phyloP scores from a whole-genome alignment of 2,329 filamentous ascomycete genomes.

The Exophiala viscosa region DNA sequence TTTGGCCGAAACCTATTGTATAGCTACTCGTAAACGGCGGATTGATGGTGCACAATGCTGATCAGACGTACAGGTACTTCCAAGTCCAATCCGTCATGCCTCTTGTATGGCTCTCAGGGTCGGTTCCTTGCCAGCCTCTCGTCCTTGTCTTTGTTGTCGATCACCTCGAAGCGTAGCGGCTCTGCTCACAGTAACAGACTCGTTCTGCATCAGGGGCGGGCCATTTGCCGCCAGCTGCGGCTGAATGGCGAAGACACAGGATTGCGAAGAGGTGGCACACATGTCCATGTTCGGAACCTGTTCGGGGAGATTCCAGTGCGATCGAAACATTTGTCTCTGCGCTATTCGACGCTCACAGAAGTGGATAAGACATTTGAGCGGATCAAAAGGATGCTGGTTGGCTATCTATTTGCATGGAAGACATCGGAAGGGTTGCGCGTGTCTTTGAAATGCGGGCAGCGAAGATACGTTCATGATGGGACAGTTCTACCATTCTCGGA shows the following conservation, averaged over 20 bases:
- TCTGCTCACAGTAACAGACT: constrained; percentile 24
- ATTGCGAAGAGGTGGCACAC: constrained; percentile 65
- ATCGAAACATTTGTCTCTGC: constrained; percentile 69
- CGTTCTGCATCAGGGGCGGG: constrained; percentile 53
- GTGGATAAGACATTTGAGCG: constrained; percentile 62
- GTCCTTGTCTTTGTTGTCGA: constrained; percentile 68
- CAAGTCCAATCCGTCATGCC: constrained; percentile 53
- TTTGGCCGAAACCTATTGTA: constrained; percentile 60
- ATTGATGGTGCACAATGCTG: constrained; percentile 16
- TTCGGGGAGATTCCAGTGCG: constrained; percentile 91
- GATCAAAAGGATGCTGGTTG: constrained; percentile 57
- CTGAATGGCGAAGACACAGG: constrained; percentile 50
- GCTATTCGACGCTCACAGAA: constrained; percentile 49
- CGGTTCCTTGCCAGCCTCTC: constrained; percentile 74
- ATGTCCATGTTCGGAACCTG: constrained; percentile 70
- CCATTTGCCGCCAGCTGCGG: constrained; percentile 60
- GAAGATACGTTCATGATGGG: constrained; percentile 2
- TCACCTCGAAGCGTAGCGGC: constrained; percentile 64
- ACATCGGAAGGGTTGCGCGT: constrained; percentile 15
- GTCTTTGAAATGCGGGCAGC: neutral
- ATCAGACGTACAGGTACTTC: constrained; percentile 64
- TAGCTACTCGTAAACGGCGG: constrained; percentile 17
- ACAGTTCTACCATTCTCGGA: neutral
- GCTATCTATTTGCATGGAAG: constrained; percentile 69
- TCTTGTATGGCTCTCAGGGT: constrained; percentile 65